Evolutionary conservation across 805 yeast species (phyloP).

Genomic region (Candida sphagnicola): DNA sequence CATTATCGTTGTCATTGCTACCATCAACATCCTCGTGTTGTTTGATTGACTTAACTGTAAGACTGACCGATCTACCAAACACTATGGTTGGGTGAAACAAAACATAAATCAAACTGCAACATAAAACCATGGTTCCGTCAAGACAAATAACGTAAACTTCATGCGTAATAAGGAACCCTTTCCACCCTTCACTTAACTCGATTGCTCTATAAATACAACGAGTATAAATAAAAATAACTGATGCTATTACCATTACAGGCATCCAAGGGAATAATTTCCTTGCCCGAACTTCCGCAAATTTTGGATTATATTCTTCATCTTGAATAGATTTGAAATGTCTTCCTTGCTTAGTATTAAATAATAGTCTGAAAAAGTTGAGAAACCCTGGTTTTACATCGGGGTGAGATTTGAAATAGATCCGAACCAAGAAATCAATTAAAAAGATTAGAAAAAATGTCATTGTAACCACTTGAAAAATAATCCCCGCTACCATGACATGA

Average conservation of each 20-base stretch:
- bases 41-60: conserved; percentile 8
- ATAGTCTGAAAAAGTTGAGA: conserved; percentile 13
- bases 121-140: conserved; percentile 26
- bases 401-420: conserved; percentile 30
- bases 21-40: conserved; percentile 1
- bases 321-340: conserved; percentile 13
- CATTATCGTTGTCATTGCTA: not conserved
- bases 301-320: conserved; percentile 29
- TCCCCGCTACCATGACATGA: conserved; percentile 71
- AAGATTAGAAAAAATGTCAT: conserved; percentile 58
- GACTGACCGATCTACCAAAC: conserved; percentile 39
- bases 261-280: conserved; percentile 35
- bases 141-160: conserved; percentile 38
- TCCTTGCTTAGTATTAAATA: conserved; percentile 20
- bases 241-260: conserved; percentile 41
- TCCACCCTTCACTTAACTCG: conserved; percentile 73
- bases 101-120: conserved; percentile 17
- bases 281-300: conserved; percentile 30
- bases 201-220: conserved; percentile 72
- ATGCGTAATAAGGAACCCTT: conserved; percentile 54
- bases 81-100: conserved; percentile 63
- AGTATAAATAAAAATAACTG: conserved; percentile 53
- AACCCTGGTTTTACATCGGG: conserved; percentile 20
- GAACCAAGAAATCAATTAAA: conserved; percentile 43
- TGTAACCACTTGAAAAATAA: conserved; percentile 70